phyloP scores from a whole-genome alignment of 805 yeast genomes.

The Candida wancherniae region DNA sequence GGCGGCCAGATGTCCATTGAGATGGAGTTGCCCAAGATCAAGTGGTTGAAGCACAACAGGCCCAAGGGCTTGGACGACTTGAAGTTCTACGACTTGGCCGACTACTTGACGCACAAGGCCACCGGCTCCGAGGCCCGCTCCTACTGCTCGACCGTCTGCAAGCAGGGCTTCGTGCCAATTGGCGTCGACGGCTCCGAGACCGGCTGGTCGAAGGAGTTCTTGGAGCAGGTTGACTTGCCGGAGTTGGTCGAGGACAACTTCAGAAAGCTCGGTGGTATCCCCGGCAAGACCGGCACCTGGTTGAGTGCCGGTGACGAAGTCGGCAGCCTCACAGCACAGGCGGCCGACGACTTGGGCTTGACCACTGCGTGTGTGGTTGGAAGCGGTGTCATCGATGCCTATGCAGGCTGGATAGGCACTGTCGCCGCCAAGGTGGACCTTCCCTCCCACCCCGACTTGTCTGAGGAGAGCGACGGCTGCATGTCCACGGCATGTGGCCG shows the following conservation, averaged over 20 bases:
- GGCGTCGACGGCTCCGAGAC: conserved; percentile 83
- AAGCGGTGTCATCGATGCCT: conserved; percentile 95
- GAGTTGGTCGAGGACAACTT: conserved; percentile 78
- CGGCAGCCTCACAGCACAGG: conserved; percentile 58
- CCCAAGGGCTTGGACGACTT: conserved; percentile 55
- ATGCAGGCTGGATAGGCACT: conserved; percentile 98
- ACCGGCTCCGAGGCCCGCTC: conserved; percentile 85
- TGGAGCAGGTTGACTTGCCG: conserved; percentile 60
- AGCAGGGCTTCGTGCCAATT: conserved; percentile 89
- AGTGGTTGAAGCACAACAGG: conserved; percentile 88
- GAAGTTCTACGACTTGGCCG: conserved; percentile 90
- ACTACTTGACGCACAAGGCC: conserved; percentile 85
- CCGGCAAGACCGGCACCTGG: conserved; percentile 66
- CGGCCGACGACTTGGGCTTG: conserved; percentile 83
- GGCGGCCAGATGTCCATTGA: conserved; percentile 98
- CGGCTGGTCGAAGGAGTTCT: conserved; percentile 88
- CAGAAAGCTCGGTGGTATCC: conserved; percentile 77
- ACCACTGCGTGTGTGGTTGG: conserved; percentile 80
- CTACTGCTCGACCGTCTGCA: conserved; percentile 87
- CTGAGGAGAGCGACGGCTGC: conserved; percentile 38
- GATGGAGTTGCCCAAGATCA: conserved; percentile 96
- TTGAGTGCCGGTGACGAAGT: conserved; percentile 87
- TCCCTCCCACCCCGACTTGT: conserved; percentile 44
- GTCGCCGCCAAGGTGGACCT: conserved; percentile 85
- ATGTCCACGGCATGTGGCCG: conserved; percentile 71